phyloP scores from a whole-genome alignment of 2,329 filamentous ascomycete species.

The Hawksworthiomyces lignivorus region DNA sequence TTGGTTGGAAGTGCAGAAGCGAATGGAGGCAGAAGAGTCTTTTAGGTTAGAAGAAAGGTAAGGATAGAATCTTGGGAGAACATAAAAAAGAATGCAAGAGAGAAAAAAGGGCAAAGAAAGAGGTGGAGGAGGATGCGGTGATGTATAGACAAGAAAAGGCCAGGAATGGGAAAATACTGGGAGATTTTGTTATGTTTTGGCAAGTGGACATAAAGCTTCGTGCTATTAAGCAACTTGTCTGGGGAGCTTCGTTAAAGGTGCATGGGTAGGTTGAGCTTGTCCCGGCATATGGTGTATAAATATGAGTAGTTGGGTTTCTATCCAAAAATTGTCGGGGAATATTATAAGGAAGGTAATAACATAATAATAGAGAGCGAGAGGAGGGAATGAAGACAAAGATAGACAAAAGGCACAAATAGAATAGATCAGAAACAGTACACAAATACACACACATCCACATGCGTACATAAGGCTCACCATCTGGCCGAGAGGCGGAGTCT shows the following conservation, averaged over 20 bases:
- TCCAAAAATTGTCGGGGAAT: constrained; percentile 18
- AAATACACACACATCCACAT: constrained; percentile 1
- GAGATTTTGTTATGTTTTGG: not conserved
- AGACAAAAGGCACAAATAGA: constrained; percentile 1
- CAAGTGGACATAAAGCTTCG: too few relatives aligned
- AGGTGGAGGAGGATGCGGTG: not conserved
- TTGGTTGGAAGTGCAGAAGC: too few relatives aligned
- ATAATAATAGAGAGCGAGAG: constrained; percentile 1
- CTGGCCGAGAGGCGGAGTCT: constrained; percentile 9
- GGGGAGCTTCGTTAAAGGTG: too few relatives aligned
- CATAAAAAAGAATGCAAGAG: not conserved
- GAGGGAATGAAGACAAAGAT: constrained; percentile 11
- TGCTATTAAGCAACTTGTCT: too few relatives aligned
- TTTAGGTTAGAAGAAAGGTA: too few relatives aligned
- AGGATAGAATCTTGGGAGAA: too few relatives aligned
- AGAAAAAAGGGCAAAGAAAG: not conserved
- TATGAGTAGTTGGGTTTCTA: constrained; percentile 13
- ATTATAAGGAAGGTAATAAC: not conserved
- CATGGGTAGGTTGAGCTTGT: constrained; percentile 9
- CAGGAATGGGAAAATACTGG: not conserved
- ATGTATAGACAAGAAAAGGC: not conserved
- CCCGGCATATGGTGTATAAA: constrained; percentile 14
- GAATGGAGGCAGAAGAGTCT: too few relatives aligned
- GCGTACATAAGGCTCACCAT: constrained; percentile 8
- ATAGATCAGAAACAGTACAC: not conserved